phyloP scores from a whole-genome alignment of 345 rosid species.

The Eucalyptus pumila region DNA sequence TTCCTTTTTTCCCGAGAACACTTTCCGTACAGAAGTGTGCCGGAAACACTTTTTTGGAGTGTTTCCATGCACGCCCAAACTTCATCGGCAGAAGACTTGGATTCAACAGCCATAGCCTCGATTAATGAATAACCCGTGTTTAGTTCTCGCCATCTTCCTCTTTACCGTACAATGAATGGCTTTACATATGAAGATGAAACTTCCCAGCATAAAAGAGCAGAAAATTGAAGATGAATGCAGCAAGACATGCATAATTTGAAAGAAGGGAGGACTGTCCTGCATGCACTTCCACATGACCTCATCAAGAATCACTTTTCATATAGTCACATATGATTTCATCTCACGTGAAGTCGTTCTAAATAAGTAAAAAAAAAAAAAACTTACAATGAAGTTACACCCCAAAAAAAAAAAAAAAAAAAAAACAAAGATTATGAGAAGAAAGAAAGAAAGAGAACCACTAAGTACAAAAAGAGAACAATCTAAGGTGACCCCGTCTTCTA shows the following conservation, averaged over 20 bases:
- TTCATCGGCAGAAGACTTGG: neutral
- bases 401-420: neutral
- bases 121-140: neutral
- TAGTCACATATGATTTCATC: neutral
- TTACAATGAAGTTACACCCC: neutral
- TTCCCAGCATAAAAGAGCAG: neutral
- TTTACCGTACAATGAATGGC: neutral
- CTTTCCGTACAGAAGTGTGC: no score
- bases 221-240: neutral
- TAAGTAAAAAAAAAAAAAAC: neutral
- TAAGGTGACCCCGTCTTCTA: constrained; percentile 10
- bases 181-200: neutral
- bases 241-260: neutral
- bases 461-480: neutral
- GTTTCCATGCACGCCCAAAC: no score
- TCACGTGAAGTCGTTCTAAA: neutral
- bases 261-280: neutral
- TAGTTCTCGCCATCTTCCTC: neutral
- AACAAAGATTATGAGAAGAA: neutral
- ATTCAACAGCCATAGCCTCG: neutral
- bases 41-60: no score
- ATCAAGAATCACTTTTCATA: neutral
- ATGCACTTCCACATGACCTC: neutral
- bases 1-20: no score
- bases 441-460: neutral